These are phyloP conservation scores for Hsuehochloa calcarea DNA, from an alignment of 176 grass and related monocot genomes.

Conservation along the genomic window DNA sequence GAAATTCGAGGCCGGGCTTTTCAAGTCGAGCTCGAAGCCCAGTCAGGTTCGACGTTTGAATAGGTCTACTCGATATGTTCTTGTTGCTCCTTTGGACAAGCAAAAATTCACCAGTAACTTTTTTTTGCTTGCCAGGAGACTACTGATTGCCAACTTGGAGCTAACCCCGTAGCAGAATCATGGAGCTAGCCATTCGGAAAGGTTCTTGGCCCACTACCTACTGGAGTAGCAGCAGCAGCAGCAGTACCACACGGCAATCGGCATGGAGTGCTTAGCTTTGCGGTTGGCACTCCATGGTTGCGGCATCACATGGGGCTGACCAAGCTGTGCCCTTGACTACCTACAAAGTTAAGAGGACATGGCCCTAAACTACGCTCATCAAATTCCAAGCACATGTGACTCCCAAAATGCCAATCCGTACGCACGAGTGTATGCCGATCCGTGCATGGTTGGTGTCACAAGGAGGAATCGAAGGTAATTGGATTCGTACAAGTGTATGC, in stretches of 20 bases:
- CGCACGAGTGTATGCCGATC: neutral
- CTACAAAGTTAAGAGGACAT: neutral
- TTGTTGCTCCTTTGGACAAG: no score
- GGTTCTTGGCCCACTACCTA: neutral
- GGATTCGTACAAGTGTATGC: neutral
- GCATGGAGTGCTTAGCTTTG: neutral
- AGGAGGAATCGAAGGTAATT: neutral
- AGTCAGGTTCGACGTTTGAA: no score
- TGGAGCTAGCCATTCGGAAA: neutral
- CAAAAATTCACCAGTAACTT: no score
- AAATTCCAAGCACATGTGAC: slow-evolving; percentile 20
- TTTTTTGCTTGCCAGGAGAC: no score
- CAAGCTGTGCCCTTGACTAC: neutral
- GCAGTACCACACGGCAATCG: neutral
- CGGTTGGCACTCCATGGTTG: neutral
- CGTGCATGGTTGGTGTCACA: neutral
- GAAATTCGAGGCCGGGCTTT: no score
- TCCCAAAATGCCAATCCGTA: neutral
- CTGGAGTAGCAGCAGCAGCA: neutral
- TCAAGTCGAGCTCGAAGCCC: no score
- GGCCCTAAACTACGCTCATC: neutral
- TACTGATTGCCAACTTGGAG: neutral
- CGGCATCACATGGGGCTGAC: neutral
- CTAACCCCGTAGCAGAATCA: neutral
- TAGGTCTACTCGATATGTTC: no score